A percentile compares a stretch with the other conserved stretches of the same genome.
Conservation (phyloP, 768 basidiomycete genomes). For the Pisolithus orientalis region DNA sequence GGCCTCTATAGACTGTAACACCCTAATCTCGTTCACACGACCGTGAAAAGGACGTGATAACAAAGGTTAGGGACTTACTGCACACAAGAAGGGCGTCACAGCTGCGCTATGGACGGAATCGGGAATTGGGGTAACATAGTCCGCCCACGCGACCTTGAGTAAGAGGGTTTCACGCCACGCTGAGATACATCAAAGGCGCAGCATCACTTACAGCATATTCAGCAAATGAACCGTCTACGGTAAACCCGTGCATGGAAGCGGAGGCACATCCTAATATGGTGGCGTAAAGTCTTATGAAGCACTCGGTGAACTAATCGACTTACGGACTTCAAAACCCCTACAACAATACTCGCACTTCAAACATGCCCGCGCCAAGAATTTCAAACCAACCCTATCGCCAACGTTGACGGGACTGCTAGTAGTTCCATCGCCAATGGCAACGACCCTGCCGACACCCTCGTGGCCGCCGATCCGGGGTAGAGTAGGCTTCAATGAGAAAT, state of each 20-base stretch:
- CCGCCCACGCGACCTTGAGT: slow-evolving; percentile 26
- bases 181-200: background rate
- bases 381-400: slow-evolving; percentile 39
- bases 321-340: slow-evolving; percentile 28
- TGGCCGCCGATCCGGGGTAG: slow-evolving; percentile 37
- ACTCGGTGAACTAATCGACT: slow-evolving; percentile 3
- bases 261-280: slow-evolving; percentile 9
- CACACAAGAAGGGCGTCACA: slow-evolving; percentile 41
- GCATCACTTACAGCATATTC: slow-evolving; percentile 28
- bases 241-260: slow-evolving; percentile 25
- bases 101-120: slow-evolving; percentile 31
- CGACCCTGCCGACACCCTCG: slow-evolving; percentile 41
- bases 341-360: slow-evolving; percentile 36
- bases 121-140: slow-evolving; percentile 42
- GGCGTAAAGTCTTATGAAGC: background rate
- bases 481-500: slow-evolving; percentile 24
- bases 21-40: slow-evolving; percentile 13
- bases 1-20: slow-evolving; percentile 41
- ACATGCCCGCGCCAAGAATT: slow-evolving; percentile 36
- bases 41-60: background rate
- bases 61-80: slow-evolving; percentile 17
- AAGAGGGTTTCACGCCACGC: background rate
- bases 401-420: slow-evolving; percentile 24
- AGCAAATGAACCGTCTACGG: slow-evolving; percentile 39
- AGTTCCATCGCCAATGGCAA: slow-evolving; percentile 36